Base-by-base conservation (phyloP, 192 early-diverging fungal species). In the Chytriomyces hyalinus region DNA sequence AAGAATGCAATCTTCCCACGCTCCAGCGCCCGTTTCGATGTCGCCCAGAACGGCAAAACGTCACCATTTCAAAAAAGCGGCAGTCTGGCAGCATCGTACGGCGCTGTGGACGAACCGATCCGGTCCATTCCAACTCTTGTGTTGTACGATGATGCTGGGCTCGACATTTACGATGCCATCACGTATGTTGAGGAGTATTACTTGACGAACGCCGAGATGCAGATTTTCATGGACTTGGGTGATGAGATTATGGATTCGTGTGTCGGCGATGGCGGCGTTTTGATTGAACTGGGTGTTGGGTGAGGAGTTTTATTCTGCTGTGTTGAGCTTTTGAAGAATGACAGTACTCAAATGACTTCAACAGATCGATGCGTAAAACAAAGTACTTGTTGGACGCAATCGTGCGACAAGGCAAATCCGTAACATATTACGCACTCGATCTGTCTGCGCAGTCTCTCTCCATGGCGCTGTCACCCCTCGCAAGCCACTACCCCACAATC, bases 281-380 rank as follows among this genome's bases (percentile, higher is more conserved):
- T 97, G 46, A 87, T 98, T 61, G 96, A 98, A 79, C 87, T 98
- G 1, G 96, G 96, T 47, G 91, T 92, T 64, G 96, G 96, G 91
- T 92, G 86, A 82, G 71, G 71, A 70, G 49, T 28, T 78, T 20
- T 57, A 3, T n/a, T 57, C n/a, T 10, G n/a, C 51, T 46, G 44
- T 74, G 1, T 0, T 57, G 51, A 57, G n/a, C 51, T 49, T 77
- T 26, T 10, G n/a, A 51, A 26, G 0, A 26, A 26, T 26, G 15
- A 11, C 11, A n/a, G n/a, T n/a, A n/a, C n/a, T n/a, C n/a, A n/a
- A n/a, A n/a, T n/a, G n/a, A n/a, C n/a, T n/a, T n/a, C n/a, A 26
- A 26, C 24, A 26, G 92, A 2, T 90, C 94, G 1, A 88, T 98
- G 81, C 89, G 95, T 69, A 98, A 98, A 79, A 96, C 95, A 4